Conservation (phyloP, 345 rosid genomes). For the Gossypium arboreum region DNA sequence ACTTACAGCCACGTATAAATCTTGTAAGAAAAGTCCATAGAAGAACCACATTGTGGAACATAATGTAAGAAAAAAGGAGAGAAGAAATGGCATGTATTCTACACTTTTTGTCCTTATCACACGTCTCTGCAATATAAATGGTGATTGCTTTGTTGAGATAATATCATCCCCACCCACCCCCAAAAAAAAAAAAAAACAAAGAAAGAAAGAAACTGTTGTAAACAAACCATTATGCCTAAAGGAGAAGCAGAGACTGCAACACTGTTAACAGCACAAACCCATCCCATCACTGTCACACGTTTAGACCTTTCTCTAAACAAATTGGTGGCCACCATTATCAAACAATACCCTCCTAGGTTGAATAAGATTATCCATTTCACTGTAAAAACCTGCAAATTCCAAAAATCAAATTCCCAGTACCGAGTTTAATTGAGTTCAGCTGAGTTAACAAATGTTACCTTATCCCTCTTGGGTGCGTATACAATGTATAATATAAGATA, state of each 20-base stretch:
- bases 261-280: conserved; percentile 68
- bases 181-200: too few species aligned
- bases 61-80: conserved; percentile 66
- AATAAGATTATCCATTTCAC: conserved; percentile 45
- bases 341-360: conserved; percentile 55
- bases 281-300: conserved; percentile 57
- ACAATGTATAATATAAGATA: conserved; percentile 48
- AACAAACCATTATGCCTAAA: conserved; percentile 65
- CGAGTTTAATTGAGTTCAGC: neutral
- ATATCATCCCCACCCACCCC: too few species aligned
- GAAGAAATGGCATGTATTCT: conserved; percentile 78
- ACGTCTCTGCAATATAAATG: conserved; percentile 41
- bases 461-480: conserved; percentile 55
- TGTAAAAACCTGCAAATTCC: conserved; percentile 40
- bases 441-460: conserved; percentile 28
- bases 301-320: conserved; percentile 31
- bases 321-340: conserved; percentile 35
- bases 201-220: neutral
- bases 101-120: conserved; percentile 80
- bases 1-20: conserved; percentile 70
- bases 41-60: conserved; percentile 85
- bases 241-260: conserved; percentile 74
- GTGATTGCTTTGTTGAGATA: neutral
- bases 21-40: conserved; percentile 66
- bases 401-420: neutral